Conservation (phyloP, 495 filamentous ascomycete genomes). For the Penicillium desertorum region DNA sequence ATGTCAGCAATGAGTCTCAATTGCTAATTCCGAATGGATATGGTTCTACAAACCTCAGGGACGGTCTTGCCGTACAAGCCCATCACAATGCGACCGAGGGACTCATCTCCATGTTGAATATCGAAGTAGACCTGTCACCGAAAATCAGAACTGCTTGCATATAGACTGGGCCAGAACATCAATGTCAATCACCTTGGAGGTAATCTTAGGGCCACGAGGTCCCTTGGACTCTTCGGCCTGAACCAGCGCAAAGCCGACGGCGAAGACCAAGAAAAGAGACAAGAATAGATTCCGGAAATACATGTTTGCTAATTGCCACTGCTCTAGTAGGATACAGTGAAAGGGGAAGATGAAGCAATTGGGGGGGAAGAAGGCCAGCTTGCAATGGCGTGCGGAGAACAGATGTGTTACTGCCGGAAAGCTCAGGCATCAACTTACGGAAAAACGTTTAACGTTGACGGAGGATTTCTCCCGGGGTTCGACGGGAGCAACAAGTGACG, state of each 20-base stretch:
- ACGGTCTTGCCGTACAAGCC: slow-evolving; percentile 98
- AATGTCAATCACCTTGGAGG: slow-evolving; percentile 65
- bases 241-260: slow-evolving; percentile 61
- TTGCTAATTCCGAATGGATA: background rate
- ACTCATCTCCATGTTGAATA: slow-evolving; percentile 84
- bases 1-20: slow-evolving; percentile 7
- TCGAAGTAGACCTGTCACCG: slow-evolving; percentile 79
- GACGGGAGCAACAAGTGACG: slow-evolving; percentile 16
- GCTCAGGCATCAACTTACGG: slow-evolving; percentile 18
- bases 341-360: slow-evolving; percentile 14
- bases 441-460: slow-evolving; percentile 43
- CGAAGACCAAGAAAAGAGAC: slow-evolving; percentile 72
- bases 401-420: background rate
- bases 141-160: slow-evolving; percentile 17
- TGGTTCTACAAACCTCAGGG: slow-evolving; percentile 60
- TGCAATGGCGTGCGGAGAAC: slow-evolving; percentile 40
- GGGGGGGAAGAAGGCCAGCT: slow-evolving; percentile 40
- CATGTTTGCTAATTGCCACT: slow-evolving; percentile 45
- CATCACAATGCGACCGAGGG: slow-evolving; percentile 82
- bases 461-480: slow-evolving; percentile 35
- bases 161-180: background rate
- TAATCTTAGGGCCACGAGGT: slow-evolving; percentile 92
- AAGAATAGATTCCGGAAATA: slow-evolving; percentile 53
- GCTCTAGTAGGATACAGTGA: slow-evolving; percentile 14
- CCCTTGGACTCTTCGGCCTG: slow-evolving; percentile 72